phyloP scores from a whole-genome alignment of 164 flowering plant genomes.

The Vitis cinerea region DNA sequence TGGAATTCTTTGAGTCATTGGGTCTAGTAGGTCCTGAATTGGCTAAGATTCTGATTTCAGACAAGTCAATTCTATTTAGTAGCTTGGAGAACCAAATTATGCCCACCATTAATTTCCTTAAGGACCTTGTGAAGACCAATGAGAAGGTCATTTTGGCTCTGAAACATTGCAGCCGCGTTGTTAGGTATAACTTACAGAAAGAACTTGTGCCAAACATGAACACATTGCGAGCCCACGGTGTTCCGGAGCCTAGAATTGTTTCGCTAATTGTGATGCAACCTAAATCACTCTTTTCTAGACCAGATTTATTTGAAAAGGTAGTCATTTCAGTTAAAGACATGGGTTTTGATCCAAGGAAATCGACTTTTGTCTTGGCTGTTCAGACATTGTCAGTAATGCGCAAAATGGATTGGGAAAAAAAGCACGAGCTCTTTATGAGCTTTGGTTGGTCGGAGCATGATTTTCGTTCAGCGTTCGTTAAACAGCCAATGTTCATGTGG shows the following conservation, averaged over 20 bases:
- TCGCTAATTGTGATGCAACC: neutral
- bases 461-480: neutral
- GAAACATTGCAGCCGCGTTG: no score
- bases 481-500: no score
- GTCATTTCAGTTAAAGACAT: constrained; percentile 5
- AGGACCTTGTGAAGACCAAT: neutral
- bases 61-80: neutral
- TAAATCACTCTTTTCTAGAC: neutral
- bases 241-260: neutral
- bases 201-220: constrained; percentile 1
- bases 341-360: constrained; percentile 15
- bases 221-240: constrained; percentile 7
- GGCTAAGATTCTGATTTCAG: neutral
- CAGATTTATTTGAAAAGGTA: constrained; percentile 2
- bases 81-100: constrained; percentile 11
- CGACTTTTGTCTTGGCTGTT: neutral
- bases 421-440: neutral
- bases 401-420: constrained; percentile 4
- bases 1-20: constrained; percentile 8
- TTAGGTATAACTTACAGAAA: neutral
- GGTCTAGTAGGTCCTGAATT: constrained; percentile 11
- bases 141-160: no score
- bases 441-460: constrained; percentile 18
- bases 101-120: constrained; percentile 6
- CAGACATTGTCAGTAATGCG: neutral